Evolutionary conservation across 2,329 filamentous ascomycete species (phyloP).

Genomic region (Ascochyta fabae): DNA sequence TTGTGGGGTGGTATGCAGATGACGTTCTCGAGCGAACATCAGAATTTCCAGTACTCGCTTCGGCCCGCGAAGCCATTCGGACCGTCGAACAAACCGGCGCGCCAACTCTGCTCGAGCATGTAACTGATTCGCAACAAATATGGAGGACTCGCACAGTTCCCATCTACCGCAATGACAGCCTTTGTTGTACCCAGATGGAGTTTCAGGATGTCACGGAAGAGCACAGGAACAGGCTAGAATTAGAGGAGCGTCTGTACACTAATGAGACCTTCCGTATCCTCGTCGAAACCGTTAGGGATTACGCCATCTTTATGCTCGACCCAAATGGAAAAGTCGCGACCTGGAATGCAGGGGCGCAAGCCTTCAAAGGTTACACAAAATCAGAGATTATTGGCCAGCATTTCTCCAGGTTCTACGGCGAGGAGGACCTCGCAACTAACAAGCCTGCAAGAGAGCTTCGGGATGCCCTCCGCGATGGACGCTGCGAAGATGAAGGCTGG

Average conservation of each 20-base stretch:
- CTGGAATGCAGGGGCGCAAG: constrained; percentile 64
- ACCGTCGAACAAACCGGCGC: constrained; percentile 47
- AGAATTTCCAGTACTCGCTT: constrained; percentile 46
- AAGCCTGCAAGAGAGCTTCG: constrained; percentile 62
- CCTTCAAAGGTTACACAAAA: constrained; percentile 62
- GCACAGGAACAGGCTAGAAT: constrained; percentile 42
- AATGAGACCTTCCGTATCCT: constrained; percentile 67
- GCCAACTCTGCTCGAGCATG: constrained; percentile 45
- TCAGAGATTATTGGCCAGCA: constrained; percentile 65
- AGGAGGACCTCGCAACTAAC: constrained; percentile 56
- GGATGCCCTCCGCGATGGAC: constrained; percentile 61
- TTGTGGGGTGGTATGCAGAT: constrained; percentile 49
- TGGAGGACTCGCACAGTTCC: constrained; percentile 53
- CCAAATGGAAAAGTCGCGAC: constrained; percentile 62
- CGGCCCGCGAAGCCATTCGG: constrained; percentile 47
- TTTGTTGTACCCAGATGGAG: constrained; percentile 55
- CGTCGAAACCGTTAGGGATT: constrained; percentile 66
- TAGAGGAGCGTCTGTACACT: constrained; percentile 53
- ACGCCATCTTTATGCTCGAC: constrained; percentile 69
- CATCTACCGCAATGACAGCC: constrained; percentile 48
- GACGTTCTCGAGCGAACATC: constrained; percentile 47
- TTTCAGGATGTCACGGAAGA: constrained; percentile 48
- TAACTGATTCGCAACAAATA: constrained; percentile 30
- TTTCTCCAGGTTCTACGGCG: constrained; percentile 64
- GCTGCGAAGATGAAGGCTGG: constrained; percentile 67